phyloP scores from a whole-genome alignment of 371 early-diverging fungal genomes.

The Lichtheimia corymbifera region DNA sequence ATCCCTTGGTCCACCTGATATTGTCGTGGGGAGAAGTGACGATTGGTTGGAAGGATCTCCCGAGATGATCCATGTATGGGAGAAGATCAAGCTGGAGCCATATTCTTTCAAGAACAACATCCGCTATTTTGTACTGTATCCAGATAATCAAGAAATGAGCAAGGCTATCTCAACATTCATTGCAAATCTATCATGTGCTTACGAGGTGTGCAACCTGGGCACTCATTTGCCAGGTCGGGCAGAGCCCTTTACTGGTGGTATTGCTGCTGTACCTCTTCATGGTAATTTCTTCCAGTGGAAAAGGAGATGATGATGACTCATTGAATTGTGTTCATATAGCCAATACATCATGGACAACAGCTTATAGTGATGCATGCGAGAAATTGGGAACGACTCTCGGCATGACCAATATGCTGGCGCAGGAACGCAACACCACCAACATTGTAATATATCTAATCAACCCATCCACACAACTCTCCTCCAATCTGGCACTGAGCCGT shows the following conservation, averaged over 20 bases:
- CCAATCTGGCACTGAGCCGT: constrained; percentile 54
- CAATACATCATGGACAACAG: constrained; percentile 26
- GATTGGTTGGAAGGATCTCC: constrained; percentile 60
- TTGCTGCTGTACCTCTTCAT: constrained; percentile 36
- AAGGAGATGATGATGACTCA: neutral
- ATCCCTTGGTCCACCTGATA: constrained; percentile 49
- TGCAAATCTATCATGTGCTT: constrained; percentile 49
- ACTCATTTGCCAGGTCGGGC: constrained; percentile 51
- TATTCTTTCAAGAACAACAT: constrained; percentile 56
- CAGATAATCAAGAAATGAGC: constrained; percentile 46
- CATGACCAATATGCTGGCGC: constrained; percentile 18
- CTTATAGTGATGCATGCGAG: constrained; percentile 53
- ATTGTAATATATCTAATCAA: constrained; percentile 64
- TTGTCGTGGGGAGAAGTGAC: constrained; percentile 59
- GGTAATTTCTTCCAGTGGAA: constrained; percentile 18
- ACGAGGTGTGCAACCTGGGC: constrained; percentile 56
- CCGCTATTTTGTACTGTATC: constrained; percentile 58
- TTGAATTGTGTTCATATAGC: neutral
- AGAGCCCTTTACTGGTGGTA: constrained; percentile 35
- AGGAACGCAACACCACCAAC: constrained; percentile 24
- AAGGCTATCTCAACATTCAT: constrained; percentile 47
- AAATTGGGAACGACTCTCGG: constrained; percentile 41
- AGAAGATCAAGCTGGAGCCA: constrained; percentile 60
- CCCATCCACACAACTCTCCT: constrained; percentile 51
- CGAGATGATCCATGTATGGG: constrained; percentile 59